Percentiles rank a stretch among this genome's conserved stretches.
These are phyloP conservation scores for Ensete ventricosum DNA, from an alignment of 176 grass and related monocot genomes.

Conservation along the genomic window DNA sequence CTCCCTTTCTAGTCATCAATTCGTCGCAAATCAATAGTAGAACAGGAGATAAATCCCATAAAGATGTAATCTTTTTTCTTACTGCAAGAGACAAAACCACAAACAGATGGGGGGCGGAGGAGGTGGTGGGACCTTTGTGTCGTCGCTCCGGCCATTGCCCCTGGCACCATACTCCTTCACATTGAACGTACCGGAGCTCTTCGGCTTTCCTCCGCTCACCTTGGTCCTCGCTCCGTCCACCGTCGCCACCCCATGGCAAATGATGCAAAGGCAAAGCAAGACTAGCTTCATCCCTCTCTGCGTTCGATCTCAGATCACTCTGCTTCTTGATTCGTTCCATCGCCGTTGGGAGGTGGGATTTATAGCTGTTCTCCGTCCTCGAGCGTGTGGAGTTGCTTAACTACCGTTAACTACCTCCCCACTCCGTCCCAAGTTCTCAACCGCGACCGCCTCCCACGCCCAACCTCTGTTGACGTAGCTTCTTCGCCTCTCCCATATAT, in stretches of 20 bases:
- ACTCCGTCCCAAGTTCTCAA: not conserved
- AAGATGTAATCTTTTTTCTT: no score
- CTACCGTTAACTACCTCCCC: not conserved
- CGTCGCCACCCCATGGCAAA: not conserved
- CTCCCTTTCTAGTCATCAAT: no score
- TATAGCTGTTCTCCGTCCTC: not conserved
- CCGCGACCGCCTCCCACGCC: no score
- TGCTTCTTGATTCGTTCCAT: not conserved
- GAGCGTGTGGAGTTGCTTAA: not conserved
- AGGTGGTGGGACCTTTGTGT: constrained; percentile 1
- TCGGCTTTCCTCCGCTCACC: not conserved
- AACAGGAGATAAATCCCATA: not conserved
- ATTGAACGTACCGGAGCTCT: not conserved
- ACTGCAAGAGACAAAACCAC: not conserved
- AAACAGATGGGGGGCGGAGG: not conserved
- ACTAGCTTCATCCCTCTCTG: not conserved
- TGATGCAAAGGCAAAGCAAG: not conserved
- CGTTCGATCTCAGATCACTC: not conserved
- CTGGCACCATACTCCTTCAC: constrained; percentile 17
- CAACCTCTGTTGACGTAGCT: no score
- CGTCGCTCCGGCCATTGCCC: constrained; percentile 3
- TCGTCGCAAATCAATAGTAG: no score
- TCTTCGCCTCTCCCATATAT: no score
- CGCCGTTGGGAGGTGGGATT: not conserved
- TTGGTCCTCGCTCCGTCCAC: not conserved